Evolutionary conservation across 371 early-diverging fungal genomes (phyloP).

Genomic region (Cokeromyces recurvatus): DNA sequence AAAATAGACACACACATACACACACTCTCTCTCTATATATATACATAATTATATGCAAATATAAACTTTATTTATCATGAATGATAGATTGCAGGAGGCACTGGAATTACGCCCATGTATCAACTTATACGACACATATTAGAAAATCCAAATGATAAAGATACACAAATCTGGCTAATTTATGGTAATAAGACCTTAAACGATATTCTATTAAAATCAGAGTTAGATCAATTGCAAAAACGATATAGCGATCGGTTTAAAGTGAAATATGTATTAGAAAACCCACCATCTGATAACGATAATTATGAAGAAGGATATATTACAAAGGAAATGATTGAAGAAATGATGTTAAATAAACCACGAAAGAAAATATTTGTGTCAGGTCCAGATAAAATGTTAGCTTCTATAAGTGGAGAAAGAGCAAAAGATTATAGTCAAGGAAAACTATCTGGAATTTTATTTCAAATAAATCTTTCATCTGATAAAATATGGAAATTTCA

Average conservation of each 20-base stretch:
- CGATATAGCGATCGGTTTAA: constrained; percentile 27
- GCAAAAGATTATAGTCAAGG: constrained; percentile 42
- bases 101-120: constrained; percentile 92
- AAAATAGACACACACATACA: no score
- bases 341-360: constrained; percentile 9
- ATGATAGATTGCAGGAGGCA: constrained; percentile 70
- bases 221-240: constrained; percentile 29
- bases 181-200: constrained; percentile 46
- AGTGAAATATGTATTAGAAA: constrained; percentile 34
- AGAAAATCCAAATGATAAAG: constrained; percentile 22
- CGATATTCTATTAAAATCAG: constrained; percentile 47
- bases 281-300: constrained; percentile 13
- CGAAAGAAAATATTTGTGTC: constrained; percentile 35
- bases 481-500: constrained; percentile 43
- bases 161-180: constrained; percentile 42
- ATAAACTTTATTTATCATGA: no score
- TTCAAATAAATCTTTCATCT: constrained; percentile 26
- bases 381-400: constrained; percentile 42
- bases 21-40: no score
- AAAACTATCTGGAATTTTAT: constrained; percentile 32
- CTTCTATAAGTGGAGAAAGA: constrained; percentile 34
- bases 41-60: no score
- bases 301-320: constrained; percentile 20
- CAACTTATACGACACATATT: constrained; percentile 31
- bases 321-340: constrained; percentile 12